Percentiles rank a stretch among this genome's conserved stretches.
Conservation (phyloP, 768 basidiomycete genomes). For the Suillus decipiens region DNA sequence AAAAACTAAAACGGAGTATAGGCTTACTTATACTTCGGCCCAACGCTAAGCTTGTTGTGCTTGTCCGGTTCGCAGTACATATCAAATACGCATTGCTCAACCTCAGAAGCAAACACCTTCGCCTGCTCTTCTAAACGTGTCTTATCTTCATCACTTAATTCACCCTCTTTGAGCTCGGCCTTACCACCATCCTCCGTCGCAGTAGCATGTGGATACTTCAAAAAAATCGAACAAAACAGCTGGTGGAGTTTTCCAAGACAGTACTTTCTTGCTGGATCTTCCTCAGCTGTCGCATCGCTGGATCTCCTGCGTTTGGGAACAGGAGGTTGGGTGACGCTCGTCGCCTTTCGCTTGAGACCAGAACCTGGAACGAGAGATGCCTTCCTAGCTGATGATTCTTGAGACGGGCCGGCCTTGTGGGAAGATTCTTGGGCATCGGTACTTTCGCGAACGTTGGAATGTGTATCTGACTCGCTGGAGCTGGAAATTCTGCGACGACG, state of each 20-base stretch:
- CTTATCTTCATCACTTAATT: slow-evolving; percentile 63
- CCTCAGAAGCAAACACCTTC: slow-evolving; percentile 63
- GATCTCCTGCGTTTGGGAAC: slow-evolving; percentile 51
- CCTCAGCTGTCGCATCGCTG: slow-evolving; percentile 43
- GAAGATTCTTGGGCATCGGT: slow-evolving; percentile 6
- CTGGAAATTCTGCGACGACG: slow-evolving; percentile 44
- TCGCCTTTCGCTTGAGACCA: slow-evolving; percentile 57
- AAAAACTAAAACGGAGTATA: slow-evolving; percentile 13
- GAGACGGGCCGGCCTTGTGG: slow-evolving; percentile 22
- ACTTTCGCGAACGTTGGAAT: slow-evolving; percentile 33
- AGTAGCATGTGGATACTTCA: slow-evolving; percentile 61
- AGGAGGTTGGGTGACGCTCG: slow-evolving; percentile 37
- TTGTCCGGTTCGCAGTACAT: slow-evolving; percentile 80
- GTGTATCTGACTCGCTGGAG: slow-evolving; percentile 44
- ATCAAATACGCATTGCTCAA: slow-evolving; percentile 78
- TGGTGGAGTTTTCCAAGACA: slow-evolving; percentile 77
- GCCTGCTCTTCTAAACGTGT: slow-evolving; percentile 55
- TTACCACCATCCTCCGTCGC: slow-evolving; percentile 34
- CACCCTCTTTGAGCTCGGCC: slow-evolving; percentile 49
- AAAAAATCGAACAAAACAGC: slow-evolving; percentile 68
- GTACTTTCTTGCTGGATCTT: slow-evolving; percentile 80
- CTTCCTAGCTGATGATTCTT: slow-evolving; percentile 21
- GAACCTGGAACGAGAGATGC: slow-evolving; percentile 22
- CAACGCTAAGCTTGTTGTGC: slow-evolving; percentile 59
- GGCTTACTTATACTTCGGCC: slow-evolving; percentile 79